Evolutionary conservation across 768 basidiomycete genomes (phyloP), one percentile per base, ranked within the genome.

Genomic region (Leccinum rimulosum): DNA sequence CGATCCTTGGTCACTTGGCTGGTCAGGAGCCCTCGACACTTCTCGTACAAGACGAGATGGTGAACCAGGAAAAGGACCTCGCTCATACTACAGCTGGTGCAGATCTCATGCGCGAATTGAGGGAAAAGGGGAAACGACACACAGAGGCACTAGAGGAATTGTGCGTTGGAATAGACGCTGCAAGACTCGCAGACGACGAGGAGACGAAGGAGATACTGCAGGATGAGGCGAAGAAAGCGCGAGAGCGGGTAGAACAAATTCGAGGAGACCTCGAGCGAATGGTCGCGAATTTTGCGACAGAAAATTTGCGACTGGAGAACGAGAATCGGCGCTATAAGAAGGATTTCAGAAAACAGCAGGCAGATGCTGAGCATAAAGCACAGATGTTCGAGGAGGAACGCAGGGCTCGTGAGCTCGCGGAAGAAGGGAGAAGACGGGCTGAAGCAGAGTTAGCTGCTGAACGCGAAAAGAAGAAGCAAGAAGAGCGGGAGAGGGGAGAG

Each of bases 31-130:
- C 83, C 0, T 55, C 75, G 1, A 70, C 79, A 1, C 72, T 86
- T 11, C 78, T 75, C n/a, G 81, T 86, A 43, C 81, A 85, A 61
- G 69, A 74, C 15, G 84, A 87, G 62, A 74, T 85, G 14, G 80
- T 84, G n/a, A 76, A 79, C 53, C 73, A 80, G 54, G 71, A 76
- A 11, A 77, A 76, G 47, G 74, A 78, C 45, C 76, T 85, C 19
- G 71, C 77, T 1, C 73, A 84, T 45, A 85, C 85, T 1, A 73
- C 74, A 3, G 84, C 81, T 3, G 83, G 83, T 2, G 74, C 68
- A 22, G 83, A 83, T 57, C 70, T 86, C 15, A 76, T 76, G 59
- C 74, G 76, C n/a, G 83, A 83, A 40, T 65, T 84, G 6, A 72
- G 74, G 55, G 78, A 77, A 56, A 79, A 81, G 64, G 73, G 74